Conservation (phyloP, 1,284 basidiomycete genomes). For the Puccinia hordei region DNA sequence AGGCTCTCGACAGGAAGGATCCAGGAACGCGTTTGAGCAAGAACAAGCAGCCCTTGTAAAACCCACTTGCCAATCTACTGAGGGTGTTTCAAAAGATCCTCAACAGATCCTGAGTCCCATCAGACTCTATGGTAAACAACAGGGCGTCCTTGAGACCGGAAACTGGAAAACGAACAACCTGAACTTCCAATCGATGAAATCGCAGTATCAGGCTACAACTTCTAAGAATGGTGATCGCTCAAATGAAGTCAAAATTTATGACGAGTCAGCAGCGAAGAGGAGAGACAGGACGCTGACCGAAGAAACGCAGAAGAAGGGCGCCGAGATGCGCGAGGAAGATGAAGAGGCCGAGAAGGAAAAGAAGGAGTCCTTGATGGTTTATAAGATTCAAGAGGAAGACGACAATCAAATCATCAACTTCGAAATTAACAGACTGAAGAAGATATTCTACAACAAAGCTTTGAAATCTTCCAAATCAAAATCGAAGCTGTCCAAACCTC, state of each 20-base stretch:
- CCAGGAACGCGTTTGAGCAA: neutral
- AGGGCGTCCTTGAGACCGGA: conserved; percentile 26
- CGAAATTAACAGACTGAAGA: conserved; percentile 22
- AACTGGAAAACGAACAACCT: conserved; percentile 35
- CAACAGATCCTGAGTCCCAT: conserved; percentile 19
- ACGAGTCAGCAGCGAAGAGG: neutral
- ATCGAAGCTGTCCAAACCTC: conserved; percentile 9
- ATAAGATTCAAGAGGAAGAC: conserved; percentile 35
- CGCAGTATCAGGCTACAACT: conserved; percentile 1
- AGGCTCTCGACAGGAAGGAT: neutral
- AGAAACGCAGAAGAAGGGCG: neutral
- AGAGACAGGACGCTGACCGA: conserved; percentile 7
- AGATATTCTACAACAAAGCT: conserved; percentile 29
- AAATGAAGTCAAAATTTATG: neutral
- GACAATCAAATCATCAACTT: conserved; percentile 26
- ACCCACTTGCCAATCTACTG: neutral
- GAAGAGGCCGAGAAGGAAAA: conserved; percentile 9
- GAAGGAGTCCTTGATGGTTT: conserved; percentile 24
- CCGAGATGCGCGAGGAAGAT: neutral
- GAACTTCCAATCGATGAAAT: conserved; percentile 39
- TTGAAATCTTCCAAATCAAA: conserved; percentile 23
- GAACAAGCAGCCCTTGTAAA: neutral
- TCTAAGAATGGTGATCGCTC: neutral
- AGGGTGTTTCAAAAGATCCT: neutral
- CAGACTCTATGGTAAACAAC: conserved; percentile 33